Evolutionary conservation across 495 filamentous ascomycete species (phyloP).

Genomic region (Penicillium pulvis): DNA sequence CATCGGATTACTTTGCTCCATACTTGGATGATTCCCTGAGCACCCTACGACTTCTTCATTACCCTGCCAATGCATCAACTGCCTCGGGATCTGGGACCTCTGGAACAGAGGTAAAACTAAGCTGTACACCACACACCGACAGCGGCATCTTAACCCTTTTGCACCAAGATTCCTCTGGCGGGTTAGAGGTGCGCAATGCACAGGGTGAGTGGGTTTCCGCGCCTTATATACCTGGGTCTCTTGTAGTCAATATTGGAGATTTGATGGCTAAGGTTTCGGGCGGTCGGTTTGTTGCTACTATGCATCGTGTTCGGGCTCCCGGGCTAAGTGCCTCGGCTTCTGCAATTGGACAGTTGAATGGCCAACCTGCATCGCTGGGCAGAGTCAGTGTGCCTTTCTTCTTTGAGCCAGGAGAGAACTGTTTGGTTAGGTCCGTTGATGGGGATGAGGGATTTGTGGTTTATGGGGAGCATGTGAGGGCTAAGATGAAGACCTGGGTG

Average conservation of each 20-base stretch:
- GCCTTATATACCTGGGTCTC: conserved; percentile 43
- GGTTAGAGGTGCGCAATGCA: conserved; percentile 45
- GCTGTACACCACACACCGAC: conserved; percentile 50
- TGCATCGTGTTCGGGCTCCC: conserved; percentile 46
- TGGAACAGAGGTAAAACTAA: conserved; percentile 32
- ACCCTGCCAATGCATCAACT: conserved; percentile 24
- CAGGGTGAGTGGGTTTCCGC: conserved; percentile 45
- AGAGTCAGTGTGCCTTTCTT: conserved; percentile 52
- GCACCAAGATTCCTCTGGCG: conserved; percentile 44
- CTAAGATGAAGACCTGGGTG: conserved; percentile 51
- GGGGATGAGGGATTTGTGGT: conserved; percentile 33
- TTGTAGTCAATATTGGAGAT: conserved; percentile 56
- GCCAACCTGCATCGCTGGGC: conserved; percentile 21
- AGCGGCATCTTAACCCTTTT: conserved; percentile 47
- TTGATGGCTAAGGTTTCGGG: conserved; percentile 49
- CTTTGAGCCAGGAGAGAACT: conserved; percentile 49
- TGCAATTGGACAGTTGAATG: conserved; percentile 7
- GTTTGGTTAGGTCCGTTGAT: conserved; percentile 40
- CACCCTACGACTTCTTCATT: conserved; percentile 46
- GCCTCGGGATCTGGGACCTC: conserved; percentile 9
- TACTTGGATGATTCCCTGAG: conserved; percentile 43
- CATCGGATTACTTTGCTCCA: conserved; percentile 36
- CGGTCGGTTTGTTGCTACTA: conserved; percentile 49
- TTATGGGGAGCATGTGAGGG: conserved; percentile 48
- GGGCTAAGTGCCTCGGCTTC: conserved; percentile 6